These are phyloP conservation scores for barley (Hordeum vulgare) DNA, from an alignment of 176 grass and related monocot species.

Conservation along the genomic window MorexV3_pseudomolecules_assembly NC_058522.1:370220889-370221388, in stretches of 20 bases:
- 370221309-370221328: neutral
- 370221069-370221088: neutral
- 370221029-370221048: neutral
- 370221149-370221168: neutral
- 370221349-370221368: neutral
- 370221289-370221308: neutral
- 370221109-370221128: neutral
- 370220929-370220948: conserved; percentile 65
- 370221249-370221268: neutral
- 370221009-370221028: neutral
- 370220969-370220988: conserved; percentile 79
- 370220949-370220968: conserved; percentile 56
- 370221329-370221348: neutral
- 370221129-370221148: neutral
- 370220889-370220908: conserved; percentile 38
- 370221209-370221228: neutral
- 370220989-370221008: neutral
- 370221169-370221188: neutral
- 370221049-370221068: neutral
- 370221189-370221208: neutral
- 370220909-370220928: conserved; percentile 59
- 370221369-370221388: neutral
- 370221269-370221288: neutral
- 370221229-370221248: neutral
- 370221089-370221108: neutral